Base-by-base conservation (phyloP, 306 rosid genomes). In the Quercus bicolor region DNA sequence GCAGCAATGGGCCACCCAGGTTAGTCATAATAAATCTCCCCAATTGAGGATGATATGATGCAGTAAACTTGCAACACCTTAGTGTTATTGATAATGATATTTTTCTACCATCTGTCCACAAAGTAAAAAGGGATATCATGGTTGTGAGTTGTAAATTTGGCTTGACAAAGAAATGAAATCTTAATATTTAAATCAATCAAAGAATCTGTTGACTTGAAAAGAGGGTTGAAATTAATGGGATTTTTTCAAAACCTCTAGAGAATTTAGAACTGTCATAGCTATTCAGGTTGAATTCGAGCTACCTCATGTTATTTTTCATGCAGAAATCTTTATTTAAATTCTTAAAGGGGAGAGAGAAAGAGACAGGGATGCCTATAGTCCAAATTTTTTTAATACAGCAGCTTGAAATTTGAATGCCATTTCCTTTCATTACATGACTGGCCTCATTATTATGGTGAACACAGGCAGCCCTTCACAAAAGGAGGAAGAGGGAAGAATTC, bases 1-100 rank as follows among this genome's bases (percentile, higher is more conserved):
- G 81, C 15, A 75, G 82, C 26, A 91, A 91, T 13, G 98, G 85
- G 18, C 5, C 81, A 21, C 2, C 70, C 48, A 91, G 83, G 98
- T 88, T 82, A 84, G 84, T 62, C 40, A 65, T 45, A 0, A 28
- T 26, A 28, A 33, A 62, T 15, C 31, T 29, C 69, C 70, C 26
- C 28, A n/a, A 31, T 54, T 53, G 20, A 33, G n/a, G 54, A 6
- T 70, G 1, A 60, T 60, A 60, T 60, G 19, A 60, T 24, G 66
- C 66, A 23, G 19, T 23, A 24, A 60, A 24, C 66, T 60, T 60
- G 31, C 16, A 60, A 60, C 24, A 60, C 33, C 33, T 26, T 3
- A 60, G 33, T 60, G 3, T 60, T 60, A 15, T 60, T 28, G 66
- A 24, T 24, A 60, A 60, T 60, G 3, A 23, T 23, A 26, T 24